Evolutionary conservation across 2,329 filamentous ascomycete species (phyloP).

Genomic region (Fusarium lyarnte): DNA sequence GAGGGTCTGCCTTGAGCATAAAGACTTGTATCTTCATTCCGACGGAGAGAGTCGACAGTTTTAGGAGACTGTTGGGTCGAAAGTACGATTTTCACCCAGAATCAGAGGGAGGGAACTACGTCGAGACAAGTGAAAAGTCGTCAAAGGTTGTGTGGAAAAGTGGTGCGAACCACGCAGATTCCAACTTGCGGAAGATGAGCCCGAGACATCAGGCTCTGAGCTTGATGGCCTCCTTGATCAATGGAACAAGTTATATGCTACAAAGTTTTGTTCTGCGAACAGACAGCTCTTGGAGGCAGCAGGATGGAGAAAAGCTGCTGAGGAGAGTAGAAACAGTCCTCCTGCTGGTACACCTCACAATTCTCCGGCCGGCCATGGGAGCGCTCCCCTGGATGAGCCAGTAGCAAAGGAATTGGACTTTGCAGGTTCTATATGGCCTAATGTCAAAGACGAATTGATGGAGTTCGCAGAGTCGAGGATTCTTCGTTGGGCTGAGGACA

Average conservation of each 20-base stretch:
- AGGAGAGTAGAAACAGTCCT: neutral
- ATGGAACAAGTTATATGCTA: neutral
- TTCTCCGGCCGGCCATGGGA: neutral
- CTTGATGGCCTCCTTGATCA: accelerated
- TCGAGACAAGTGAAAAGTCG: accelerated
- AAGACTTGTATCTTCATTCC: neutral
- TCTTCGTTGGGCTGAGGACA: accelerated
- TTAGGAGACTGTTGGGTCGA: neutral
- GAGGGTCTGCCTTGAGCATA: neutral
- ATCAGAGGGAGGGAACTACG: accelerated
- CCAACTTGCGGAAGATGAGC: neutral
- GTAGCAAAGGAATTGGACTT: neutral
- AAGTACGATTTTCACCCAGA: accelerated
- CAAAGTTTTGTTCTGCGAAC: accelerated
- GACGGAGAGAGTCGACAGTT: neutral
- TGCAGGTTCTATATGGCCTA: neutral
- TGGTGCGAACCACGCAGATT: neutral
- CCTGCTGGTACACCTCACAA: neutral
- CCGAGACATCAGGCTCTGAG: accelerated
- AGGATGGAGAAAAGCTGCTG: accelerated
- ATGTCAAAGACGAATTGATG: neutral
- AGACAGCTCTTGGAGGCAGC: neutral
- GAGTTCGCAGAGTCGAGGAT: neutral
- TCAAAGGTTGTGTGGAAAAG: accelerated
- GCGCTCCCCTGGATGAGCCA: accelerated